Evolutionary conservation across 2,329 filamentous ascomycete species (phyloP).

Genomic region (Fusarium sp.): DNA sequence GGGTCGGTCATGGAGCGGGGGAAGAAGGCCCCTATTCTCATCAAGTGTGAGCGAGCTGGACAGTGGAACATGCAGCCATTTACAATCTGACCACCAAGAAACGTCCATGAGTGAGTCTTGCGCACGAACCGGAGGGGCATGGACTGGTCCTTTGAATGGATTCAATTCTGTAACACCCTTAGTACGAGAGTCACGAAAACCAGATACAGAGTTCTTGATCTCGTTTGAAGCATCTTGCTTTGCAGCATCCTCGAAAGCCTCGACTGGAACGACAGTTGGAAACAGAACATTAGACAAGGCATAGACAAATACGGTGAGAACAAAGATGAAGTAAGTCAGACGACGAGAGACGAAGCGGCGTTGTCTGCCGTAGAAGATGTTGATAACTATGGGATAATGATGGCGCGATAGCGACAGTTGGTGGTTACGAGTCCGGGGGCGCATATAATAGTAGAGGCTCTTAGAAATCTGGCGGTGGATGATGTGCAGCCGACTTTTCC

Average conservation of each 20-base stretch:
- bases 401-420: conserved; percentile 6
- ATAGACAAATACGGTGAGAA: conserved; percentile 64
- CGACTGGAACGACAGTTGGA: not conserved
- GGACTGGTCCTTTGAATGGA: conserved; percentile 75
- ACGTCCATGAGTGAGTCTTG: conserved; percentile 83
- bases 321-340: conserved; percentile 62
- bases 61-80: conserved; percentile 86
- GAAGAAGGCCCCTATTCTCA: conserved; percentile 84
- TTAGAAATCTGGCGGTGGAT: not conserved
- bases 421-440: not conserved
- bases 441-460: not conserved
- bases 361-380: conserved; percentile 58
- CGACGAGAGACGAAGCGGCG: conserved; percentile 64
- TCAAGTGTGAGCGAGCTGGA: conserved; percentile 83
- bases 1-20: conserved; percentile 75
- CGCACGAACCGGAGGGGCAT: conserved; percentile 77
- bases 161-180: conserved; percentile 62
- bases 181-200: conserved; percentile 54
- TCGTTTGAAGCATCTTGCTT: conserved; percentile 51
- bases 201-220: conserved; percentile 62
- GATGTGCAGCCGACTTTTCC: conserved; percentile 4
- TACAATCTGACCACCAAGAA: conserved; percentile 89
- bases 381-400: conserved; percentile 45
- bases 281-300: conserved; percentile 65
- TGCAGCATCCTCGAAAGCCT: not conserved